Percentiles rank a stretch among this genome's conserved stretches.
Evolutionary conservation across 257 asterid genomes (phyloP).

Genomic region (Solanum tarapatanum): DNA sequence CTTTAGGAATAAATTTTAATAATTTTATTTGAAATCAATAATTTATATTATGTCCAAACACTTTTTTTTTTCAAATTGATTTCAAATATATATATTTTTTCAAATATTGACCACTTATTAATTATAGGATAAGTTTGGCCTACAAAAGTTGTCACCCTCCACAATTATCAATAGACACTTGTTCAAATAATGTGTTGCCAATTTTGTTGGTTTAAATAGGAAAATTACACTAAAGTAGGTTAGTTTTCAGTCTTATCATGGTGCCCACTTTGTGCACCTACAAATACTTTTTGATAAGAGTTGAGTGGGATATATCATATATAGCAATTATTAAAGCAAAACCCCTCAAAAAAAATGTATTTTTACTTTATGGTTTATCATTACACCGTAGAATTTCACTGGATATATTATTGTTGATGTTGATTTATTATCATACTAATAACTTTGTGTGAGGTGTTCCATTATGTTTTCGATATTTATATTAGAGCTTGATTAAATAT

Average conservation of each 20-base stretch:
- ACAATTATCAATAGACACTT: conserved; percentile 8
- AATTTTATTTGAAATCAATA: background rate
- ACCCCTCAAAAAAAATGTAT: background rate
- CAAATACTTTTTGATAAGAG: background rate
- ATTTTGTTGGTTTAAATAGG: background rate
- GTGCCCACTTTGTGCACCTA: background rate
- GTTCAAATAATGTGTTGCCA: background rate
- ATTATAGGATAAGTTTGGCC: background rate
- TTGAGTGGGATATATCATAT: background rate
- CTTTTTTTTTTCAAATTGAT: background rate
- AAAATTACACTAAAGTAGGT: background rate
- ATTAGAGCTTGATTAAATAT: background rate
- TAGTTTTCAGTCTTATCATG: background rate
- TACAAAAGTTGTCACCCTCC: background rate
- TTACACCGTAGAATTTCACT: too few relatives aligned
- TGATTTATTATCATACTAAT: background rate
- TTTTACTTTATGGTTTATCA: background rate
- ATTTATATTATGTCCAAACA: background rate
- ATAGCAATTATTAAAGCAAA: background rate
- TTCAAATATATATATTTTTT: background rate
- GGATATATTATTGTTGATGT: too few relatives aligned
- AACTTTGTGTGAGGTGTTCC: background rate
- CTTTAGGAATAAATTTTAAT: background rate
- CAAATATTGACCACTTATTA: background rate
- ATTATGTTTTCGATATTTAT: background rate